Evolutionary conservation across 2,329 filamentous ascomycete species (phyloP).

Genomic region (Aureobasidium sp.): DNA sequence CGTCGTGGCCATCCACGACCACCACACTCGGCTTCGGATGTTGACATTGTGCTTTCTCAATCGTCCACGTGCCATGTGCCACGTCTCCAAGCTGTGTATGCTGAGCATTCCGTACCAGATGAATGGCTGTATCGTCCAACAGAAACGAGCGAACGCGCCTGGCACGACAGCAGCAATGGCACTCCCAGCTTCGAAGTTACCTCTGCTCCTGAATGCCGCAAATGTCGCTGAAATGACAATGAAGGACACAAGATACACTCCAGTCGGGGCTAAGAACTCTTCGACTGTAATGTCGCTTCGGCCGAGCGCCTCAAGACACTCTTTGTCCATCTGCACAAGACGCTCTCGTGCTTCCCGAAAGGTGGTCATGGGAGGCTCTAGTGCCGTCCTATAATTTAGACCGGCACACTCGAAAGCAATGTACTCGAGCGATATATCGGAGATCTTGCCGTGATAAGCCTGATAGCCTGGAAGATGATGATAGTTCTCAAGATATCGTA

Average conservation of each 20-base stretch:
- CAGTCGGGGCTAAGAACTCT: conserved; percentile 46
- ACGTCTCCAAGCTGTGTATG: conserved; percentile 61
- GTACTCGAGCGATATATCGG: conserved; percentile 56
- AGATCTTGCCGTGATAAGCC: conserved; percentile 54
- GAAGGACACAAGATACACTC: conserved; percentile 50
- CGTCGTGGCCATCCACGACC: conserved; percentile 46
- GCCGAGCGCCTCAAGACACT: conserved; percentile 53
- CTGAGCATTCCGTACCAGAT: conserved; percentile 54
- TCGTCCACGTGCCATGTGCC: conserved; percentile 38
- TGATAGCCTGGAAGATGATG: conserved; percentile 49
- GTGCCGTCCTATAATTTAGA: conserved; percentile 48
- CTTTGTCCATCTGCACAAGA: conserved; percentile 65
- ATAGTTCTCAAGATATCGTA: conserved; percentile 71
- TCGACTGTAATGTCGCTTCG: conserved; percentile 51
- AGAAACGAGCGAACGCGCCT: conserved; percentile 53
- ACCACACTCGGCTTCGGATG: conserved; percentile 43
- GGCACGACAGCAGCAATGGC: conserved; percentile 36
- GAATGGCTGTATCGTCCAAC: conserved; percentile 51
- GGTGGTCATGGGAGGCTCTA: conserved; percentile 63
- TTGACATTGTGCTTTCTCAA: conserved; percentile 48
- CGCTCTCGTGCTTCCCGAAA: conserved; percentile 62
- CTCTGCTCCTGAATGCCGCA: conserved; percentile 42
- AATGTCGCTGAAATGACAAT: conserved; percentile 50
- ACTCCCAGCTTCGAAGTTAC: conserved; percentile 46
- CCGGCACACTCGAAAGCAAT: conserved; percentile 55